phyloP scores from a whole-genome alignment of 805 yeast species.

The Wickerhamiella nectarea region DNA sequence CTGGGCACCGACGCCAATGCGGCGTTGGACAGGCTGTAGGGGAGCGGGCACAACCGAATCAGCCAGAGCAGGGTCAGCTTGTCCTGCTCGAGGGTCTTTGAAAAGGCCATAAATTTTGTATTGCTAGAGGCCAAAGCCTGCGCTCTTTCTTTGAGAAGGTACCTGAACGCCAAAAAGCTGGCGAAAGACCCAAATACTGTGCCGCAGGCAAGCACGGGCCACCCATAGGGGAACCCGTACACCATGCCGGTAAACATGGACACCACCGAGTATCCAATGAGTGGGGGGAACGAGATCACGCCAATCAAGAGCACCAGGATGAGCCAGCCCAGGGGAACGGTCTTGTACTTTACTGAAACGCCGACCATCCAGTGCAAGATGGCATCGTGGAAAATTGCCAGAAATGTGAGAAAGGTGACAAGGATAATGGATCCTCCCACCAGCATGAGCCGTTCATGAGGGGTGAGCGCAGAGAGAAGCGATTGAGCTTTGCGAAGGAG shows the following conservation, averaged over 20 bases:
- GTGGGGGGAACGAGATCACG: slow-evolving; percentile 76
- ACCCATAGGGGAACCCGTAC: slow-evolving; percentile 69
- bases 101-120: slow-evolving; percentile 56
- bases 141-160: slow-evolving; percentile 44
- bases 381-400: slow-evolving; percentile 26
- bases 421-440: slow-evolving; percentile 17
- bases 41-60: slow-evolving; percentile 79
- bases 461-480: slow-evolving; percentile 16
- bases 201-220: slow-evolving; percentile 59
- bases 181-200: slow-evolving; percentile 59
- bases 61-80: slow-evolving; percentile 53
- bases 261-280: slow-evolving; percentile 66
- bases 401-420: slow-evolving; percentile 16
- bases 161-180: slow-evolving; percentile 59
- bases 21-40: slow-evolving; percentile 84
- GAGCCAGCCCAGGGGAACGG: slow-evolving; percentile 25
- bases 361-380: slow-evolving; percentile 24
- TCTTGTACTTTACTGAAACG: slow-evolving; percentile 23
- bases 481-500: neutral
- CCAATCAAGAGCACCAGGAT: slow-evolving; percentile 40
- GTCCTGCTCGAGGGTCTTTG: slow-evolving; percentile 60
- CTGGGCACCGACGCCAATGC: slow-evolving; percentile 83
- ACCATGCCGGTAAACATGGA: slow-evolving; percentile 62
- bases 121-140: slow-evolving; percentile 44
- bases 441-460: slow-evolving; percentile 15